Evolutionary conservation across 2,329 filamentous ascomycete genomes (phyloP), one percentile per base, ranked within the genome.

Genomic region (Beauveria sp.): DNA sequence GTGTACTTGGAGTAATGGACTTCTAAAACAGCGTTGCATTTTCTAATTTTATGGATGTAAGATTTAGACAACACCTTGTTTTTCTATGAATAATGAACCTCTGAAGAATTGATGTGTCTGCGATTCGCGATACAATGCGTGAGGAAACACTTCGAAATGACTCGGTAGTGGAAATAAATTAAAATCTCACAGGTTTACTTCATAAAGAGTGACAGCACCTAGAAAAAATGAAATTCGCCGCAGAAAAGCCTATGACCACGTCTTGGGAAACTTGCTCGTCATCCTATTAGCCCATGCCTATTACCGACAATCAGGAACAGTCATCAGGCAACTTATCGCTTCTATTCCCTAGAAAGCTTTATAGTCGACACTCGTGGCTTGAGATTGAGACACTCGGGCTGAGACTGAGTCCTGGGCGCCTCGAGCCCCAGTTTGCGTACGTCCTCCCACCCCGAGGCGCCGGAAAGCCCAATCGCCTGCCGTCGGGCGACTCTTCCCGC

Each of bases 1-100:
- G 30, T 43, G 34, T 42, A 30, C 18, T 51, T 51, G 56, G 56
- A 42, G 56, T 58, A 51, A 54, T 20, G 53, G 24, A 20, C 50
- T 51, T 51, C 5, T 12, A 16, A 34, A 34, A 51, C 22, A 51
- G 56, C 56, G 56, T 58, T 58, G 56, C 56, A 58, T 58, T 58
- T 58, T 60, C 46, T 24, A 24, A 10, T 26, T 45, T 14, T 45
- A 42, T 38, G n/a, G 14, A 14, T 10, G 24, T 38, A 22, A 40
- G 22, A 20, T 34, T 26, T 46, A 51, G 46, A 43, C 24, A 51
- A 53, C 20, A 34, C 2, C 51, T 43, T 51, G 24, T 16, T 60
- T 52, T 12, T 30, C 47, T 34, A 59, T 40, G 46, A 51, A 58
- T 59, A 34, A 60, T 53, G 49, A 26, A n/a, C 14, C 5, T 14